A percentile compares a stretch with the other conserved stretches of the same genome.
These are phyloP conservation scores for Citrus inodora DNA, from an alignment of 345 rosid genomes.

Conservation along the genomic window DNA sequence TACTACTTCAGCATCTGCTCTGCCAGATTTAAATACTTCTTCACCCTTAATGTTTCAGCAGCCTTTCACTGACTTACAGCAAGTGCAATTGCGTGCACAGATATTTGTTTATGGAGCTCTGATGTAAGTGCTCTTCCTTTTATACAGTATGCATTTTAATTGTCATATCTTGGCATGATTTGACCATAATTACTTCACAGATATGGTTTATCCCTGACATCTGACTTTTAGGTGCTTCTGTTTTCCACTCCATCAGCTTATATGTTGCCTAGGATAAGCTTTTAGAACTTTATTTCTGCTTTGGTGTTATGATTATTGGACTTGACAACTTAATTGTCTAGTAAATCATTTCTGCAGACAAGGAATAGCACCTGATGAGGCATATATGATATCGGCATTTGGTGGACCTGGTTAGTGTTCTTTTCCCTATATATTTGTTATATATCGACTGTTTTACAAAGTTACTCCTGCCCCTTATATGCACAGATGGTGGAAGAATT, in stretches of 20 bases:
- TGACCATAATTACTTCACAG: background rate
- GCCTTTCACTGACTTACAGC: slow-evolving; percentile 95
- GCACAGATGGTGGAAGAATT: slow-evolving; percentile 75
- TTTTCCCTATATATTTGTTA: slow-evolving; percentile 14
- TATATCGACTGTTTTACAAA: background rate
- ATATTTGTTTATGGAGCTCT: slow-evolving; percentile 96
- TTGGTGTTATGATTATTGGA: slow-evolving; percentile 2
- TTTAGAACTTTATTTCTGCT: background rate
- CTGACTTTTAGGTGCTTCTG: background rate
- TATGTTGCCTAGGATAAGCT: background rate
- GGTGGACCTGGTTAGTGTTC: slow-evolving; percentile 76
- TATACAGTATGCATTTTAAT: background rate
- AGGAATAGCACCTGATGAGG: slow-evolving; percentile 90
- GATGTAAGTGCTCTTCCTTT: slow-evolving; percentile 54
- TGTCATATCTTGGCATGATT: background rate
- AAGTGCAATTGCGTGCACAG: slow-evolving; percentile 99
- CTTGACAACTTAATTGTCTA: background rate
- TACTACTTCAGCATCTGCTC: slow-evolving; percentile 42
- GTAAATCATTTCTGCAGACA: slow-evolving; percentile 54
- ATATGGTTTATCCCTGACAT: background rate
- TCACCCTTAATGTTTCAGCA: slow-evolving; percentile 58
- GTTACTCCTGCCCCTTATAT: slow-evolving; percentile 14
- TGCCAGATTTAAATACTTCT: slow-evolving; percentile 71
- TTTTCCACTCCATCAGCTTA: background rate
- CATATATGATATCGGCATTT: slow-evolving; percentile 94